Evolutionary conservation across 2,329 filamentous ascomycete species (phyloP).

Genomic region (Sclerotinia nivalis): DNA sequence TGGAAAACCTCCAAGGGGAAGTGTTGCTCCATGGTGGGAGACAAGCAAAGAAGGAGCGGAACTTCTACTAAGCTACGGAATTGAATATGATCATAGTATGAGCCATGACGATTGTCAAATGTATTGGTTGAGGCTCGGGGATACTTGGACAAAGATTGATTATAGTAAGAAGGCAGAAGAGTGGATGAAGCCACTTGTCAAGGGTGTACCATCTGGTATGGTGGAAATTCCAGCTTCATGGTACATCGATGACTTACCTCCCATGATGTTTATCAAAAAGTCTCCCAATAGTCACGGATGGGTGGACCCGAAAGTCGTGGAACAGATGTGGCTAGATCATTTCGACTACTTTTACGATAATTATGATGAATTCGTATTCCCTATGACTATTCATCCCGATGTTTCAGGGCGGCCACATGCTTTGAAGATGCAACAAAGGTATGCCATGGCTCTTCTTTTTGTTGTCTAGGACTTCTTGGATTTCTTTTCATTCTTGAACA

Average conservation of each 20-base stretch:
- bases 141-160: conserved; percentile 68
- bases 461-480: conserved; percentile 35
- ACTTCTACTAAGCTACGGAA: conserved; percentile 63
- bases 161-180: conserved; percentile 60
- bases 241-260: conserved; percentile 62
- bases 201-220: conserved; percentile 60
- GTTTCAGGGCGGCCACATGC: conserved; percentile 71
- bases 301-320: conserved; percentile 54
- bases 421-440: conserved; percentile 71
- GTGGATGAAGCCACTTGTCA: conserved; percentile 67
- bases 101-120: conserved; percentile 64
- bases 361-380: conserved; percentile 75
- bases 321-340: conserved; percentile 49
- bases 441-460: conserved; percentile 55
- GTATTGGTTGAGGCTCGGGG: conserved; percentile 64
- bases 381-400: conserved; percentile 76
- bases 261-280: conserved; percentile 73
- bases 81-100: conserved; percentile 71
- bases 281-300: conserved; percentile 63
- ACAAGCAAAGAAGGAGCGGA: conserved; percentile 67
- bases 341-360: conserved; percentile 76
- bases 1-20: conserved; percentile 70
- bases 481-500: conserved; percentile 66
- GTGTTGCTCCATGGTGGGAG: conserved; percentile 77
- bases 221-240: conserved; percentile 67